Percentiles rank a stretch among this genome's conserved stretches.
Evolutionary conservation across 169 alveolate species (phyloP).

Genomic region (Plasmodium reichenowi): DNA sequence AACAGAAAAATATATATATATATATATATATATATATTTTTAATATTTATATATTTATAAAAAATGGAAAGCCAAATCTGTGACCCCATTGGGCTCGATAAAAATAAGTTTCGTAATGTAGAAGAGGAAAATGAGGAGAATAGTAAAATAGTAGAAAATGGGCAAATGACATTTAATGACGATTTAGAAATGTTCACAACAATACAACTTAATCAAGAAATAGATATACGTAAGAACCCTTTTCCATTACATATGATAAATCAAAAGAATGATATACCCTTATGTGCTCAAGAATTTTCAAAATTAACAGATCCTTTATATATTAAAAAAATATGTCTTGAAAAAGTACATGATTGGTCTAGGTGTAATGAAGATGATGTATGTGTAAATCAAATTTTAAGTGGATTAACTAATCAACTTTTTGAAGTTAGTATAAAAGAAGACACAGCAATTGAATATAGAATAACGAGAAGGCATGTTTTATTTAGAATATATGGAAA

Average conservation of each 20-base stretch:
- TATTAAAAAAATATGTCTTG: slow-evolving; percentile 78
- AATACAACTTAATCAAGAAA: slow-evolving; percentile 65
- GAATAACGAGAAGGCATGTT: slow-evolving; percentile 69
- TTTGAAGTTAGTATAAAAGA: slow-evolving; percentile 79
- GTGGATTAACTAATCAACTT: slow-evolving; percentile 82
- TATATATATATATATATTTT: too few relatives aligned
- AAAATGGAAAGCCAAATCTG: neutral
- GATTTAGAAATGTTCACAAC: slow-evolving; percentile 60
- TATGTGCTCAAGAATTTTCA: slow-evolving; percentile 79
- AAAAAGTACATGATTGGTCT: slow-evolving; percentile 79
- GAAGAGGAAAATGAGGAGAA: slow-evolving; percentile 4
- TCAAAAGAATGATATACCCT: slow-evolving; percentile 72
- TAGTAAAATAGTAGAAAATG: neutral
- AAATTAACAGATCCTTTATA: slow-evolving; percentile 80
- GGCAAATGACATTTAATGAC: slow-evolving; percentile 3
- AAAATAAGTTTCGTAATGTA: neutral
- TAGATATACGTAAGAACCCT: slow-evolving; percentile 54
- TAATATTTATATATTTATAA: neutral
- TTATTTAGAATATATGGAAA: slow-evolving; percentile 82
- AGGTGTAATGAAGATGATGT: slow-evolving; percentile 59
- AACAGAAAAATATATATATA: too few relatives aligned
- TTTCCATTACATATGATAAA: slow-evolving; percentile 56
- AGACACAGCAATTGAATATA: slow-evolving; percentile 41
- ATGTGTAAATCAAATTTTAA: slow-evolving; percentile 79
- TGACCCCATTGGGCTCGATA: neutral